Base-by-base conservation (phyloP, 441 rosid genomes). In the Kokia cookei region DNA sequence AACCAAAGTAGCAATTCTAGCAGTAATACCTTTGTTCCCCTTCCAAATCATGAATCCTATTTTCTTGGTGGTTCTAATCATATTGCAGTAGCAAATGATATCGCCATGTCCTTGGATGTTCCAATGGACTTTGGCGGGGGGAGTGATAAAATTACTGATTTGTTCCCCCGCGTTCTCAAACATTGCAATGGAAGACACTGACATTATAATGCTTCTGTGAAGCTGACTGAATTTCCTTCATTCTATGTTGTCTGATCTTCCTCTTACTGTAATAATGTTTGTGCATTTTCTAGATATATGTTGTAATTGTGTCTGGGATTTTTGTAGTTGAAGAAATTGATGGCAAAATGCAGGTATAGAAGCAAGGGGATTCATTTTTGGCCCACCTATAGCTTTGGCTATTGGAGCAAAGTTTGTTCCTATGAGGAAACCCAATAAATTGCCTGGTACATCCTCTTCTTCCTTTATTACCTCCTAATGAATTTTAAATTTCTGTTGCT, bases 341-440 rank as follows among this genome's bases (percentile, higher is more conserved):
- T 73, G 64, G 53, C 40, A 26, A 70, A 62, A 65, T 78, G 85
- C 78, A 94, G 97, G 98, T 81, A 76, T 94, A 81, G 99, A 94
- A 85, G 99, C 99, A 40, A 90, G 98, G 81, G 99, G 99, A 48
- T 94, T 94, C 79, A 94, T 94, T 65, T 94, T 94, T 85, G 99
- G 98, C 42, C 97, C 99, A 75, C 98, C 99, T 47, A 93, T 94
- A 80, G 98, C 99, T 8, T 84, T 93, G 85, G 96, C 99, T 73
- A 91, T 94, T 80, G 99, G 99, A 42, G 99, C 99, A 27, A 94
- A 94, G 80, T 94, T 94, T 84, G 98, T 94, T 58, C 99, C 98
- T 53, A 82, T 93, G 90, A 91, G 99, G 84, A 94, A 94, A 84
- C 99, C 99, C 79, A 87, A 91, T 22, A 93, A 94, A 85, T 74